These are phyloP conservation scores for Tulasnella sp. DNA, from an alignment of 768 basidiomycete genomes.

Conservation along the genomic window DNA sequence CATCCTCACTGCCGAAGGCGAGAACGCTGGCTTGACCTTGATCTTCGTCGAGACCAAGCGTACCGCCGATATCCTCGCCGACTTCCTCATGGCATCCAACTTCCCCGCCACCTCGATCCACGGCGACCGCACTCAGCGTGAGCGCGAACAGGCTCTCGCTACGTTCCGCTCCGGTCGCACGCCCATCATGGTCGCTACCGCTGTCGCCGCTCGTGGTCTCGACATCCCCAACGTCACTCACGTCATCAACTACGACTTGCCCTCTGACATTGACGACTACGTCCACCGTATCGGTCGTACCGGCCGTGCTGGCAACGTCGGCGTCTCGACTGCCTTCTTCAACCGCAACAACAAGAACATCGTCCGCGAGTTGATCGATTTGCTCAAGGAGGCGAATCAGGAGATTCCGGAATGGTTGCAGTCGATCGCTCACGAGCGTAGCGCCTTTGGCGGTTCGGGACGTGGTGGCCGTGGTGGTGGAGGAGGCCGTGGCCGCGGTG, in stretches of 20 bases:
- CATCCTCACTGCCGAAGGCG: constrained; percentile 78
- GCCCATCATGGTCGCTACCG: constrained; percentile 96
- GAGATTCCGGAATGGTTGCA: constrained; percentile 92
- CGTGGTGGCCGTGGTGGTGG: constrained; percentile 59
- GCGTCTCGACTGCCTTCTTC: constrained; percentile 94
- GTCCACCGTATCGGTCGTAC: constrained; percentile 98
- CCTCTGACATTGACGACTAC: constrained; percentile 98
- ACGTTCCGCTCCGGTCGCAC: constrained; percentile 96
- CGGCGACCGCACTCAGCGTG: constrained; percentile 96
- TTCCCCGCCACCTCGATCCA: constrained; percentile 96
- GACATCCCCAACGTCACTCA: constrained; percentile 99
- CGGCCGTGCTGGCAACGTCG: constrained; percentile 98
- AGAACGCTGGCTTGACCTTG: constrained; percentile 73
- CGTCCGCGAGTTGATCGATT: constrained; percentile 86
- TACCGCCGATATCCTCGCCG: constrained; percentile 98
- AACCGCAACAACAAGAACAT: constrained; percentile 92
- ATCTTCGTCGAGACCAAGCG: constrained; percentile 99
- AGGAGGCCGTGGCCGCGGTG: constrained; percentile 59
- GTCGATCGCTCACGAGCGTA: constrained; percentile 71
- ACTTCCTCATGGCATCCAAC: constrained; percentile 82
- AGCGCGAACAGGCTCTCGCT: constrained; percentile 93
- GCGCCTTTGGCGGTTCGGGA: constrained; percentile 57
- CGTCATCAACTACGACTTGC: constrained; percentile 97
- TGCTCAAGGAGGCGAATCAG: constrained; percentile 94
- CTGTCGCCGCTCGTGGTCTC: constrained; percentile 97